Percentiles rank a stretch among this genome's conserved stretches.
phyloP scores from a whole-genome alignment of 2,329 filamentous ascomycete species.

The Phyllosticta ampelicida region DNA sequence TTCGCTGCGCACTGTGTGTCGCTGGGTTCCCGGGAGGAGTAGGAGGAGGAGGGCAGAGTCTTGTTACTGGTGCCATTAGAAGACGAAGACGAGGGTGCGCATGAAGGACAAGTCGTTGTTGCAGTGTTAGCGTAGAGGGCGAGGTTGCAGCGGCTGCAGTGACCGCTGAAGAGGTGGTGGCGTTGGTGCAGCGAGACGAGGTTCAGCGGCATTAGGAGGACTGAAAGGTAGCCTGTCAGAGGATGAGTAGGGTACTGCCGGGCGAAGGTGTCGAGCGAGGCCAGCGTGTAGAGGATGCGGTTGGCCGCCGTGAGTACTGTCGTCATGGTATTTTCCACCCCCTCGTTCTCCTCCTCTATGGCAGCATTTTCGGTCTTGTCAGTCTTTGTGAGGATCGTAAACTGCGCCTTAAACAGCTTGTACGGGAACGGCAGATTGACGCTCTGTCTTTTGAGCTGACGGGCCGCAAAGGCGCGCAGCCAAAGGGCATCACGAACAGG shows the following conservation, averaged over 20 bases:
- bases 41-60: too few relatives aligned
- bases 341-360: slow-evolving; percentile 16
- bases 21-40: too few relatives aligned
- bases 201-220: slow-evolving; percentile 33
- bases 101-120: background rate
- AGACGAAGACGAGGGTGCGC: background rate
- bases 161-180: slow-evolving; percentile 35
- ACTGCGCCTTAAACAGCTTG: slow-evolving; percentile 15
- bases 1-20: too few relatives aligned
- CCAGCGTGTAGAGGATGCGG: slow-evolving; percentile 33
- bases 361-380: background rate
- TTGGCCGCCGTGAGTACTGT: slow-evolving; percentile 7
- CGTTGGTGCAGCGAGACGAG: slow-evolving; percentile 31
- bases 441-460: slow-evolving; percentile 39
- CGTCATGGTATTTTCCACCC: slow-evolving; percentile 8
- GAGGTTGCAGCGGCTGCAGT: slow-evolving; percentile 41
- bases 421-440: slow-evolving; percentile 37
- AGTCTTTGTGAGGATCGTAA: background rate
- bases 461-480: slow-evolving; percentile 40
- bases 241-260: slow-evolving; percentile 16
- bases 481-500: slow-evolving; percentile 42
- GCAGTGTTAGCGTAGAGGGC: slow-evolving; percentile 43
- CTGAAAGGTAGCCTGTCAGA: slow-evolving; percentile 35
- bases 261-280: slow-evolving; percentile 34
- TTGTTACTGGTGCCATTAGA: background rate